phyloP scores from a whole-genome alignment of 495 filamentous ascomycete genomes.

The Corynascus novoguineensis region DNA sequence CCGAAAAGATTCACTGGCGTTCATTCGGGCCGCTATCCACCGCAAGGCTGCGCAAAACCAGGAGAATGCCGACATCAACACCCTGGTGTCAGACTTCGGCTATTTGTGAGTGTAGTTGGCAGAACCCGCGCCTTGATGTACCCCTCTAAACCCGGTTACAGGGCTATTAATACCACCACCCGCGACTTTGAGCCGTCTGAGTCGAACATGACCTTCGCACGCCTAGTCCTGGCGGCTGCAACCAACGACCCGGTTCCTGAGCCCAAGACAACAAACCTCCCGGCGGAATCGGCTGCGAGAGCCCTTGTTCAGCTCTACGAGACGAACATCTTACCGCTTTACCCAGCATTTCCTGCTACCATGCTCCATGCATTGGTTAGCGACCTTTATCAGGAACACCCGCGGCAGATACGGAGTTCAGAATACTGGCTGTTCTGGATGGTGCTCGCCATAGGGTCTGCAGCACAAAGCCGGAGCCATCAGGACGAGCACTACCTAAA shows the following conservation, averaged over 20 bases:
- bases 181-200: conserved; percentile 86
- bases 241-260: conserved; percentile 59
- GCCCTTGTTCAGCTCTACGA: conserved; percentile 75
- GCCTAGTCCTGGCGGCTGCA: conserved; percentile 69
- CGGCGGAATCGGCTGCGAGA: conserved; percentile 57
- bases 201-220: conserved; percentile 77
- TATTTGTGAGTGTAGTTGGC: conserved; percentile 51
- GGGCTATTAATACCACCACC: conserved; percentile 85
- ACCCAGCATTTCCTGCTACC: conserved; percentile 74
- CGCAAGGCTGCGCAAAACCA: conserved; percentile 52
- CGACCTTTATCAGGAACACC: conserved; percentile 63
- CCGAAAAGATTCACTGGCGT: conserved; percentile 54
- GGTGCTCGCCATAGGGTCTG: conserved; percentile 76
- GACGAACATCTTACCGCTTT: conserved; percentile 67
- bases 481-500: conserved; percentile 59
- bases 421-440: conserved; percentile 84
- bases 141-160: conserved; percentile 29
- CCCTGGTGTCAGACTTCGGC: conserved; percentile 75
- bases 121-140: background rate
- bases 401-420: conserved; percentile 57
- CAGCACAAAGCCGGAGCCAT: conserved; percentile 61
- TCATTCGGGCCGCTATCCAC: conserved; percentile 53
- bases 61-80: conserved; percentile 73
- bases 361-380: conserved; percentile 70
- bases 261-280: conserved; percentile 51